Evolutionary conservation across 805 yeast species (phyloP), one percentile per base, ranked within the genome.

Genomic region (Suhomyces sp.): DNA sequence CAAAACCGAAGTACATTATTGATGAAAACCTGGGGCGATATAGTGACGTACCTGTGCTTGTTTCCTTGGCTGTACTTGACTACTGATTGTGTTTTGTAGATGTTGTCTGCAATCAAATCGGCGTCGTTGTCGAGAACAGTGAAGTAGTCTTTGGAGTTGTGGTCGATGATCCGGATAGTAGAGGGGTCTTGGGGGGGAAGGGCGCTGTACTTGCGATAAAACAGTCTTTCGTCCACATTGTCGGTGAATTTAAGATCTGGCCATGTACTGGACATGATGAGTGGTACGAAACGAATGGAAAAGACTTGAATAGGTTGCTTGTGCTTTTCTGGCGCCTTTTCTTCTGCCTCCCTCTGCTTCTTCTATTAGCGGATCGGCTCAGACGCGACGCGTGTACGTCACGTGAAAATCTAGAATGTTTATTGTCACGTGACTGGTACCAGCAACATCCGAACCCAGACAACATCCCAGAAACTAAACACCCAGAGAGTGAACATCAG

Each of bases 1-100:
- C 89, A 84, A 53, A 78, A 79, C 50, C 81, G 81, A 52, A 92
- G 68, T 43, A 93, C 77, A 43, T 64, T 69, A 52, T 82, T 83
- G 21, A 82, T 71, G 50, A 92, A 80, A 1, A 89, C 89, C 41
- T 89, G 87, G 0, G 83, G 78, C 1, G 97, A 87, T 44, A 94
- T 73, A 0, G 97, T 89, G 31, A 89, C 87, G 57, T 87, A 87
- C 29, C 81, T 77, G 50, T 67, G 63, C 39, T 65, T 63, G 17
- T 67, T 59, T 44, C 76, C 73, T 51, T 78, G 77, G 13, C 78
- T 71, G 47, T 79, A 72, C 63, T 93, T 93, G 52, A 93, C 65
- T 8, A 91, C 96, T 21, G 96, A 83, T 41, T 81, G 83, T 0
- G 98, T 90, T 58, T 86, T 87, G 71, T 89, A 93, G 31, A 94